Evolutionary conservation across 345 rosid species (phyloP).

Genomic region (Nephelium lappaceum): DNA sequence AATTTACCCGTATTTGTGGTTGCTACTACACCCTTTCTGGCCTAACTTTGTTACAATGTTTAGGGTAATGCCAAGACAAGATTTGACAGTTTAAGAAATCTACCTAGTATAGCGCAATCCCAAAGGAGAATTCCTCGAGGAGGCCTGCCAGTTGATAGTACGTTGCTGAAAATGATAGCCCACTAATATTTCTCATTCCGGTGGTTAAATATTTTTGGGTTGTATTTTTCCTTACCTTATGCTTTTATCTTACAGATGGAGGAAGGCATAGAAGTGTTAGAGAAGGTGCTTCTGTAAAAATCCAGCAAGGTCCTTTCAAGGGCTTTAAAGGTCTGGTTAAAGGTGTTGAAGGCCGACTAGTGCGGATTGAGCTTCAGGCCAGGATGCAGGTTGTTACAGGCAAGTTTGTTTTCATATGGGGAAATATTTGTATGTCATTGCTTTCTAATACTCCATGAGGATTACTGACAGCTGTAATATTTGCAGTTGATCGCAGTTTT

Average conservation of each 20-base stretch:
- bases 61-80: slow-evolving; percentile 74
- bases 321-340: slow-evolving; percentile 89
- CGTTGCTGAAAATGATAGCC: slow-evolving; percentile 26
- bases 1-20: not conserved
- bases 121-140: slow-evolving; percentile 82
- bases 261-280: slow-evolving; percentile 90
- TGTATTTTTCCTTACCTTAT: slow-evolving; percentile 14
- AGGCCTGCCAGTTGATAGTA: slow-evolving; percentile 68
- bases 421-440: not conserved
- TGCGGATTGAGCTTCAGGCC: slow-evolving; percentile 89
- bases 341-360: slow-evolving; percentile 74
- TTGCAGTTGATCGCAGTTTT: slow-evolving; percentile 73
- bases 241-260: slow-evolving; percentile 55
- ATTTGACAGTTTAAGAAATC: slow-evolving; percentile 32
- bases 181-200: not conserved
- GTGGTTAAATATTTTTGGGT: not conserved
- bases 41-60: not conserved
- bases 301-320: slow-evolving; percentile 80
- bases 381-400: slow-evolving; percentile 93
- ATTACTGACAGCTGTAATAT: slow-evolving; percentile 24
- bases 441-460: slow-evolving; percentile 20
- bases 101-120: slow-evolving; percentile 62
- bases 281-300: slow-evolving; percentile 84
- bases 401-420: slow-evolving; percentile 37
- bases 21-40: not conserved